These are phyloP conservation scores for Rhodomyrtus tomentosa DNA, from an alignment of 345 rosid genomes.

Conservation along the genomic window DNA sequence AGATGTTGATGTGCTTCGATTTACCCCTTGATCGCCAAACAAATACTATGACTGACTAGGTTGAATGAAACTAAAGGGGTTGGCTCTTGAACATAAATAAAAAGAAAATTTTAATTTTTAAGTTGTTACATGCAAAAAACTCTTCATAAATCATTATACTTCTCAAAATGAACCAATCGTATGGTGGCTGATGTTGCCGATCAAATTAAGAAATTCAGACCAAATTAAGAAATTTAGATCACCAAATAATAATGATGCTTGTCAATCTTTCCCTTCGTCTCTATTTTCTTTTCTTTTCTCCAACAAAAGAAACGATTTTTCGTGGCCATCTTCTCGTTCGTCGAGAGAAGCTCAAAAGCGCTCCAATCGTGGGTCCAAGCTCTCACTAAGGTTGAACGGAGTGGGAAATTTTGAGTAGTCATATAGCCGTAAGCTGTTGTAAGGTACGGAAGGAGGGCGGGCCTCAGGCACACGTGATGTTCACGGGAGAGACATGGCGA, in stretches of 20 bases:
- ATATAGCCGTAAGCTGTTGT: background rate
- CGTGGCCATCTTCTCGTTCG: background rate
- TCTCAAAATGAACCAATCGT: background rate
- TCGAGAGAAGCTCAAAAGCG: background rate
- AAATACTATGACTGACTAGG: background rate
- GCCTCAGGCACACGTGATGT: constrained; percentile 18
- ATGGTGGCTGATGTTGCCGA: background rate
- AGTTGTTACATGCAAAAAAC: background rate
- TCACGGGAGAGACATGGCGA: constrained; percentile 23
- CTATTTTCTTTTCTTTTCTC: background rate
- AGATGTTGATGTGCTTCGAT: background rate
- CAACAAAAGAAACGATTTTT: background rate
- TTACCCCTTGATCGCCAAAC: background rate
- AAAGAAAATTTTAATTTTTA: background rate
- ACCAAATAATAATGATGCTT: background rate
- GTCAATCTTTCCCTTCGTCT: background rate
- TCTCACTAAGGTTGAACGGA: background rate
- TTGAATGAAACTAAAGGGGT: background rate
- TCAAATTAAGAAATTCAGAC: background rate
- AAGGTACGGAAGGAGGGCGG: background rate
- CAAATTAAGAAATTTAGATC: background rate
- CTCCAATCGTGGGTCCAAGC: background rate
- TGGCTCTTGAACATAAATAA: background rate
- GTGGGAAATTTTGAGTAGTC: background rate
- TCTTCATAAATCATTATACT: background rate